phyloP scores from a whole-genome alignment of 192 early-diverging fungal species.

The Dimargaris cristalligena region DNA sequence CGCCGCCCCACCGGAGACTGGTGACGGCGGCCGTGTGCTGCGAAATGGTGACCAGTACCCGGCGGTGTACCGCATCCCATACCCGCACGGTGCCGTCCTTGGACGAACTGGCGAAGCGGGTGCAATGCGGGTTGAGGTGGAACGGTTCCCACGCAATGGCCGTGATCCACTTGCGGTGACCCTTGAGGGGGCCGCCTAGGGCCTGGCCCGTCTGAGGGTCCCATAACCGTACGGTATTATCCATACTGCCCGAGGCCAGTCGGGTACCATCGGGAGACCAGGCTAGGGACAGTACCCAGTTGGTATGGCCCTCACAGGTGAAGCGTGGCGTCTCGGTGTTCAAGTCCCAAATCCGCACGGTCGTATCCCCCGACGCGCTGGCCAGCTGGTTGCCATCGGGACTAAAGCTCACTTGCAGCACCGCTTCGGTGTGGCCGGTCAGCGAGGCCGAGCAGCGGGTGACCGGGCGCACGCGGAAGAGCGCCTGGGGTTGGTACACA shows the following conservation, averaged over 20 bases:
- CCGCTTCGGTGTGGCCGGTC: constrained; percentile 81
- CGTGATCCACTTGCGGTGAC: constrained; percentile 83
- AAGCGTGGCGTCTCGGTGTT: constrained; percentile 85
- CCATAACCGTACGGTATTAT: constrained; percentile 80
- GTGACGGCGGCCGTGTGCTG: constrained; percentile 88
- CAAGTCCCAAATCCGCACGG: constrained; percentile 93
- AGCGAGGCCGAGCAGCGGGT: constrained; percentile 82
- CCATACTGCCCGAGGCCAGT: constrained; percentile 89
- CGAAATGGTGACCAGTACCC: constrained; percentile 55
- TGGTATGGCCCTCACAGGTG: constrained; percentile 68
- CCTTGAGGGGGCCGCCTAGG: constrained; percentile 56
- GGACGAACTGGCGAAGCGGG: constrained; percentile 75
- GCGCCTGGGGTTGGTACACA: constrained; percentile 85
- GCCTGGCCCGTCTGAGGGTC: constrained; percentile 70
- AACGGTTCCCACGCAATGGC: constrained; percentile 85
- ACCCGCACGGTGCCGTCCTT: constrained; percentile 85
- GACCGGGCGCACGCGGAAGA: constrained; percentile 85
- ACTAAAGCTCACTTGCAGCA: constrained; percentile 76
- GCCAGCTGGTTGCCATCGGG: constrained; percentile 83
- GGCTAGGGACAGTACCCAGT: constrained; percentile 83
- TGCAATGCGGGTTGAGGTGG: constrained; percentile 61
- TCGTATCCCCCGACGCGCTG: constrained; percentile 89
- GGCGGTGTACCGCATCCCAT: constrained; percentile 74
- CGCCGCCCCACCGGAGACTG: constrained; percentile 92
- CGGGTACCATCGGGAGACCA: constrained; percentile 81